A percentile compares a stretch with the other conserved stretches of the same genome.
phyloP scores from a whole-genome alignment of 2,329 filamentous ascomycete genomes.

The Aspergillus quadrilineatus region DNA sequence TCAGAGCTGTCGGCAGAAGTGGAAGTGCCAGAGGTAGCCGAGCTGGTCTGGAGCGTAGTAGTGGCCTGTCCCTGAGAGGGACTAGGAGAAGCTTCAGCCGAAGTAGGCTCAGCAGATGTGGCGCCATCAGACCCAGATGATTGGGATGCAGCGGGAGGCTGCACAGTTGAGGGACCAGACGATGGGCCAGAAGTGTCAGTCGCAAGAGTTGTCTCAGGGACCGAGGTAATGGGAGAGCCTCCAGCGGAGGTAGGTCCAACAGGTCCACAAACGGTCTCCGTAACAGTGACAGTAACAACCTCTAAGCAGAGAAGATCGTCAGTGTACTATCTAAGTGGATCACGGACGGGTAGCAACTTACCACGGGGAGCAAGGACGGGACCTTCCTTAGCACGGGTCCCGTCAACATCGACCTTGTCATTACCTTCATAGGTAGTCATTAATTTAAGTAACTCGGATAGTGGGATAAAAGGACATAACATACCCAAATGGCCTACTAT shows the following conservation, averaged over 20 bases:
- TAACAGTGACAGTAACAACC: slow-evolving; percentile 8
- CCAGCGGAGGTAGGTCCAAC: not conserved
- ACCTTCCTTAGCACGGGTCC: not conserved
- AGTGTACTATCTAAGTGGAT: not conserved
- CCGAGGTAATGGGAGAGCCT: slow-evolving; percentile 2
- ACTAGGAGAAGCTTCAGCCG: not conserved
- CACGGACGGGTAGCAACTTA: not conserved
- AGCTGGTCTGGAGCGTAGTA: slow-evolving; percentile 4
- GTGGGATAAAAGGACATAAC: not conserved
- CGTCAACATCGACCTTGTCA: not conserved
- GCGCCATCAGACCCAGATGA: not conserved
- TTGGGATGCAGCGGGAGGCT: not conserved
- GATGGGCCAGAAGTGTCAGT: not conserved
- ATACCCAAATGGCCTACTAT: not conserved
- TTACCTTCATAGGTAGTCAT: not conserved
- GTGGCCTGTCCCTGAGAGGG: slow-evolving; percentile 3
- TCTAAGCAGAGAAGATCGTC: not conserved
- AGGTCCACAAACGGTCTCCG: slow-evolving; percentile 7
- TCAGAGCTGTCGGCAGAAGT: not conserved
- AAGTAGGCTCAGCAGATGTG: slow-evolving; percentile 1
- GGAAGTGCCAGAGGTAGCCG: not conserved
- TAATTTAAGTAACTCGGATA: not conserved
- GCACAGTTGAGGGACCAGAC: slow-evolving; percentile 1
- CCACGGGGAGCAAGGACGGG: not conserved
- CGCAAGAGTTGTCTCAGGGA: slow-evolving; percentile 5